Base-by-base conservation (phyloP, 2,329 filamentous ascomycete genomes). In the Fonsecaea monophora region DNA sequence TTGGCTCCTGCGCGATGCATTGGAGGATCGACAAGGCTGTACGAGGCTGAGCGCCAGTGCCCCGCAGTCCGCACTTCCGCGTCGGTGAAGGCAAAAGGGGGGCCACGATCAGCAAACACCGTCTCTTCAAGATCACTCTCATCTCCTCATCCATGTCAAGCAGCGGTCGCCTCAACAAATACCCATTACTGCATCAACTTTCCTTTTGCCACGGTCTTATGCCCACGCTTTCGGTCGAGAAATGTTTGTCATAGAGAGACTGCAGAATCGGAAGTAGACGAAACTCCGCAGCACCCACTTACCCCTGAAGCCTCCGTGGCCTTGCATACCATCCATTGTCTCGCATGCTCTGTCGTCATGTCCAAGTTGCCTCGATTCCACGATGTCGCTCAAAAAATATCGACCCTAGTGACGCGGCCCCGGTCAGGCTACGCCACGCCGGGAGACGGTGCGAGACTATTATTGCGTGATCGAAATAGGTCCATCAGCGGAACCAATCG, bases 61-160 rank as follows among this genome's bases (percentile, higher is more conserved):
- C 64, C 64, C 64, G 64, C 64, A 66, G 12, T 58, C 59, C 64
- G 64, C 15, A 55, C 59, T 62, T 66, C 64, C 64, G 59, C 38
- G 13, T 21, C 42, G 57, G 30, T 59, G 37, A 3, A 54, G 15
- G 32, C 25, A 5, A 55, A 55, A 55, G n/a, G 40, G 35, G 32
- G 55, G 55, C 15, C 34, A 25, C 34, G 9, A n/a, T 32, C 13
- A 15, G 10, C 55, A 38, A 25, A 25, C 25, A 25, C 25, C 25
- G 25, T 5, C 35, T 35, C 54, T 58, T 37, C 38, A 38, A 25
- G 21, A 54, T 4, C 4, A n/a, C 42, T 13, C 18, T 34, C 42
- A 53, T 40, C 37, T 54, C 30, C 35, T 8, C n/a, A n/a, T 32
- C n/a, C 50, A 42, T 42, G 38, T 42, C 13, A 15, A 15, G 38